Percentiles rank a stretch among this genome's conserved stretches.
Evolutionary conservation across 345 rosid genomes (phyloP).

Genomic region (Citropsis articulata): DNA sequence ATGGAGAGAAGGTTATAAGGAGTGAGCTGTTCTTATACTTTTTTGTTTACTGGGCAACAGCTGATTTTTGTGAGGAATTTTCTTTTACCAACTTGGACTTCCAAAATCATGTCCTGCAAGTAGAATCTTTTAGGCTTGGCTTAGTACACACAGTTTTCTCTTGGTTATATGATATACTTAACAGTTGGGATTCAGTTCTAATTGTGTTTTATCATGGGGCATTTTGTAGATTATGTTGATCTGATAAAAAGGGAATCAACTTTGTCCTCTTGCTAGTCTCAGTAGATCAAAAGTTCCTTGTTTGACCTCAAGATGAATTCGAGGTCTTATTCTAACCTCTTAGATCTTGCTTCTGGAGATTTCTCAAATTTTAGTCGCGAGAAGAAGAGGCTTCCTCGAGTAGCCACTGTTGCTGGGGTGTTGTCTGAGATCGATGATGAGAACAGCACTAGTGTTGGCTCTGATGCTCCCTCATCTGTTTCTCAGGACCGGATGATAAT

Average conservation of each 20-base stretch:
- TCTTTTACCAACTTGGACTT: neutral
- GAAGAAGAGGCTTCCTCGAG: slow-evolving; percentile 79
- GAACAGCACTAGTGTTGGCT: slow-evolving; percentile 59
- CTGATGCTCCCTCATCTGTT: slow-evolving; percentile 83
- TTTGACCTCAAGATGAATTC: slow-evolving; percentile 53
- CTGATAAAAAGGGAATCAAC: neutral
- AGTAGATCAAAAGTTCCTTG: slow-evolving; percentile 2
- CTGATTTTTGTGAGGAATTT: neutral
- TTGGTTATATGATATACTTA: neutral
- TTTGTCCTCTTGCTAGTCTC: slow-evolving; percentile 14
- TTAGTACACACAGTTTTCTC: neutral
- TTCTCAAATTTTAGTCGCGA: slow-evolving; percentile 55
- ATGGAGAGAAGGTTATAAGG: neutral
- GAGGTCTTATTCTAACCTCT: slow-evolving; percentile 88
- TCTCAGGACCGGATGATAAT: slow-evolving; percentile 79
- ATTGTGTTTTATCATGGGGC: neutral
- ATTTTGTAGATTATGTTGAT: slow-evolving; percentile 14
- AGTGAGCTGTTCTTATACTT: neutral
- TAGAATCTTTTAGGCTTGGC: neutral
- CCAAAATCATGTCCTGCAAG: neutral
- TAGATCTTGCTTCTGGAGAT: slow-evolving; percentile 82
- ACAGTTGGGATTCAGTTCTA: neutral
- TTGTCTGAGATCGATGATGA: slow-evolving; percentile 85
- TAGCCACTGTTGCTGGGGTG: slow-evolving; percentile 85
- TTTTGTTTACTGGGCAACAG: neutral